These are phyloP conservation scores for Tylopilus subfusipes DNA, from an alignment of 768 basidiomycete genomes.

Conservation along the genomic window DNA sequence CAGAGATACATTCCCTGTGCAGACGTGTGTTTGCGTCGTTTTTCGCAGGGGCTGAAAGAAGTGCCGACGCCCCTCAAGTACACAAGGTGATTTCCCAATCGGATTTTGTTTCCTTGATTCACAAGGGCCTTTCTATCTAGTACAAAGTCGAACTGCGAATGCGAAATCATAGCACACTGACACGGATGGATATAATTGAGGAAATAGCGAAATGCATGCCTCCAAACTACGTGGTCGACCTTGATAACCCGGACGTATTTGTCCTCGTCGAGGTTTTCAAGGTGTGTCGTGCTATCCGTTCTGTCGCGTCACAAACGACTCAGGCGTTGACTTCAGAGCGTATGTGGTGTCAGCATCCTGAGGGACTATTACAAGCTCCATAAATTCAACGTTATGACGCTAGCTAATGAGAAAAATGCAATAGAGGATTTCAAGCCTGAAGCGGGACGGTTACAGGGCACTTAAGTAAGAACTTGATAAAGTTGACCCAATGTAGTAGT, in stretches of 20 bases:
- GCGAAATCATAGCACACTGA: slow-evolving; percentile 72
- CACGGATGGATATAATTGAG: slow-evolving; percentile 58
- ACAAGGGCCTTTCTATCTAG: slow-evolving; percentile 34
- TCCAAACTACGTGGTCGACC: slow-evolving; percentile 59
- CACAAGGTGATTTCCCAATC: slow-evolving; percentile 36
- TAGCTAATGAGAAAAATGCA: slow-evolving; percentile 51
- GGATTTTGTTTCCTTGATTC: neutral
- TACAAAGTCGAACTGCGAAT: slow-evolving; percentile 78
- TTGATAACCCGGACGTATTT: slow-evolving; percentile 66
- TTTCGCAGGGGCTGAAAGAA: slow-evolving; percentile 42
- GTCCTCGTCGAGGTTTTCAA: slow-evolving; percentile 83
- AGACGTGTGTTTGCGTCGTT: slow-evolving; percentile 49
- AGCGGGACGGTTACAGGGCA: slow-evolving; percentile 32
- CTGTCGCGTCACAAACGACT: neutral
- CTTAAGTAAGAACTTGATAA: slow-evolving; percentile 7
- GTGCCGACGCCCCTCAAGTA: slow-evolving; percentile 31
- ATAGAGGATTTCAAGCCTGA: slow-evolving; percentile 33
- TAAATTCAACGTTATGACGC: slow-evolving; percentile 78
- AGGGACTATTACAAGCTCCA: slow-evolving; percentile 65
- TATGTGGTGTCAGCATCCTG: slow-evolving; percentile 74
- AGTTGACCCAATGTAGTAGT: neutral
- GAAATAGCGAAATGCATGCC: slow-evolving; percentile 71
- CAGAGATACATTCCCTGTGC: slow-evolving; percentile 67
- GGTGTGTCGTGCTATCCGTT: slow-evolving; percentile 38
- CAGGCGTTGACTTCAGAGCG: slow-evolving; percentile 43